Percentiles rank a stretch among this genome's conserved stretches.
Conservation (phyloP, 768 basidiomycete genomes). For the Lepiota venenata region DNA sequence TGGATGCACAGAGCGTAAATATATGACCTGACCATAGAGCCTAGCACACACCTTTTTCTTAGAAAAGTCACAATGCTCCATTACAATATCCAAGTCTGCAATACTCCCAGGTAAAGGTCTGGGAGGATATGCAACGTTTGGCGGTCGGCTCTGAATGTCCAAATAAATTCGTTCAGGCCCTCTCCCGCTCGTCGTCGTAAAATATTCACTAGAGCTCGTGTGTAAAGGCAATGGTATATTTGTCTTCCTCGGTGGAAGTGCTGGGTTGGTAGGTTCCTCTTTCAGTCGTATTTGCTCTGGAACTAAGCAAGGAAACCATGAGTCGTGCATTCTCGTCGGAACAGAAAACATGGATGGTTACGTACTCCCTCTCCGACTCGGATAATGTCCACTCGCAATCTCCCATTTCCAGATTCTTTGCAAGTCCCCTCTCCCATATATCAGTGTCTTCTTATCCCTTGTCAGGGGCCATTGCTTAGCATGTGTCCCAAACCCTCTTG, state of each 20-base stretch:
- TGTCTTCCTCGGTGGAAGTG: slow-evolving; percentile 51
- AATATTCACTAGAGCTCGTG: slow-evolving; percentile 30
- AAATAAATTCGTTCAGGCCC: slow-evolving; percentile 81
- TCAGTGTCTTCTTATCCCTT: slow-evolving; percentile 49
- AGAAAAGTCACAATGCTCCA: slow-evolving; percentile 93
- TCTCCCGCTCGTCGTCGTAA: slow-evolving; percentile 60
- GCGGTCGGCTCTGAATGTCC: slow-evolving; percentile 58
- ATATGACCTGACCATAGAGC: background rate
- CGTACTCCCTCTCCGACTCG: slow-evolving; percentile 75
- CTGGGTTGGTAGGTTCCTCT: slow-evolving; percentile 62
- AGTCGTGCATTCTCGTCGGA: background rate
- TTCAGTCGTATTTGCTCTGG: slow-evolving; percentile 66
- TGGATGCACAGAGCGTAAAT: slow-evolving; percentile 28
- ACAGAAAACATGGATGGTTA: slow-evolving; percentile 15
- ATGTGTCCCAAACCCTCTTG: slow-evolving; percentile 56
- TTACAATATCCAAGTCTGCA: slow-evolving; percentile 83
- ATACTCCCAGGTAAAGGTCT: slow-evolving; percentile 83
- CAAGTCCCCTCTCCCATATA: slow-evolving; percentile 74
- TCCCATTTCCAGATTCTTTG: slow-evolving; percentile 97
- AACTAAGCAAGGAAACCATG: slow-evolving; percentile 37
- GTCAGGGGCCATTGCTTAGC: slow-evolving; percentile 56
- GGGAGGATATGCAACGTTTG: slow-evolving; percentile 78
- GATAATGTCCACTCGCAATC: slow-evolving; percentile 90
- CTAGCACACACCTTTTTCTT: slow-evolving; percentile 56
- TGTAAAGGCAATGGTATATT: slow-evolving; percentile 44